These are phyloP conservation scores for Telfairia occidentalis DNA, from an alignment of 331 rosid genomes.

Conservation along the genomic window DNA sequence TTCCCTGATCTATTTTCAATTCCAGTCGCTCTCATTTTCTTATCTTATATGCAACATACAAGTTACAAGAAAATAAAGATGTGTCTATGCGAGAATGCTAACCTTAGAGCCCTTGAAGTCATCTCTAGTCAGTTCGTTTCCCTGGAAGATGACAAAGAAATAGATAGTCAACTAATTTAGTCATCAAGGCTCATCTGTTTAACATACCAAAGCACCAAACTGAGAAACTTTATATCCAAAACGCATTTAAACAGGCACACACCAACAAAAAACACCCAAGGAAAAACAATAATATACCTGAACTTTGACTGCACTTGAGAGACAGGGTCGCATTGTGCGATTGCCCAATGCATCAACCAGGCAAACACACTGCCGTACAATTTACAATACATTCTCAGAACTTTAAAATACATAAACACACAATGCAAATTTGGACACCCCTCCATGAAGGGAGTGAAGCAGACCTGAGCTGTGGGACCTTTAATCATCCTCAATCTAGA, in stretches of 20 bases:
- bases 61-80: not conserved
- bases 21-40: not conserved
- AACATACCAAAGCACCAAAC: not conserved
- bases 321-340: conserved; percentile 96
- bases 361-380: conserved; percentile 76
- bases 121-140: conserved; percentile 53
- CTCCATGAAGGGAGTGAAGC: conserved; percentile 4
- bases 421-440: not conserved
- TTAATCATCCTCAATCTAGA: conserved; percentile 57
- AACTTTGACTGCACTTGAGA: conserved; percentile 76
- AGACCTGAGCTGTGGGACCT: conserved; percentile 86
- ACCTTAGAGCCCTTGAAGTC: conserved; percentile 95
- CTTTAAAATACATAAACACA: not conserved
- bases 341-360: conserved; percentile 73
- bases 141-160: conserved; percentile 32
- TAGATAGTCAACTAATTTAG: not conserved
- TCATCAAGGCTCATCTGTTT: not conserved
- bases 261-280: not conserved
- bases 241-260: not conserved
- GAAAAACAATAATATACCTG: conserved; percentile 36
- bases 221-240: not conserved
- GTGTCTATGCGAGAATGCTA: conserved; percentile 14
- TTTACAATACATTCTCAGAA: conserved; percentile 15
- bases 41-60: not conserved
- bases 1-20: not conserved